A percentile compares a stretch with the other conserved stretches of the same genome.
Evolutionary conservation across 2,329 filamentous ascomycete species (phyloP).

Genomic region (Emergomyces pasteurianus): DNA sequence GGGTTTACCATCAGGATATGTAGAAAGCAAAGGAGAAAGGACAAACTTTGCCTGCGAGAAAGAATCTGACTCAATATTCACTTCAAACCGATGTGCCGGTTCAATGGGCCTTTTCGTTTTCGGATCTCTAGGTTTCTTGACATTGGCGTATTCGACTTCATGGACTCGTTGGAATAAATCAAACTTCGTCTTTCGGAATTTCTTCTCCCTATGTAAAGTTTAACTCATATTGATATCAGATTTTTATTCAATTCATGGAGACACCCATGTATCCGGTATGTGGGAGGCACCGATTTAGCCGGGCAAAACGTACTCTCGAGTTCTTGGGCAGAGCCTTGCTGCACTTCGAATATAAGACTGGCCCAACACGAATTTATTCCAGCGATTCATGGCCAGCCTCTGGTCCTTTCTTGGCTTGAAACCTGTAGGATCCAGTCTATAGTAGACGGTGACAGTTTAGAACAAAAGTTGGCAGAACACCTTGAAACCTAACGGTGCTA

Average conservation of each 20-base stretch:
- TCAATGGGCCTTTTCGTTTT: constrained; percentile 33
- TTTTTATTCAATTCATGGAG: constrained; percentile 4
- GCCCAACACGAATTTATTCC: constrained; percentile 37
- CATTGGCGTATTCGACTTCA: constrained; percentile 32
- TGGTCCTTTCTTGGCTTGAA: constrained; percentile 36
- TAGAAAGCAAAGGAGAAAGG: neutral
- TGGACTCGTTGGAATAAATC: constrained; percentile 32
- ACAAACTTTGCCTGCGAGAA: constrained; percentile 36
- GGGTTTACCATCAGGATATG: neutral
- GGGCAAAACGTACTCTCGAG: constrained; percentile 24
- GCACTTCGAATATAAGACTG: constrained; percentile 36
- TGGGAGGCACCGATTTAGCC: neutral
- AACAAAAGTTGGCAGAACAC: neutral
- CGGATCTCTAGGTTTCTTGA: constrained; percentile 34
- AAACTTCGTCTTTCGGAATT: constrained; percentile 30
- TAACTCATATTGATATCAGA: neutral
- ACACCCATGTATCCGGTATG: neutral
- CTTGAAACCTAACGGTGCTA: neutral
- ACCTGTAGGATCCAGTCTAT: constrained; percentile 30
- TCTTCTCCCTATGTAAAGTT: constrained; percentile 29
- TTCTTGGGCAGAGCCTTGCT: constrained; percentile 34
- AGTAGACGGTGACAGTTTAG: neutral
- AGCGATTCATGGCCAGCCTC: constrained; percentile 36
- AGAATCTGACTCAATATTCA: constrained; percentile 36
- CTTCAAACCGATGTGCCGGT: constrained; percentile 38